These are phyloP conservation scores for Nigrograna mackinnonii DNA, from an alignment of 2,329 filamentous ascomycete species.

Conservation along the genomic window DNA sequence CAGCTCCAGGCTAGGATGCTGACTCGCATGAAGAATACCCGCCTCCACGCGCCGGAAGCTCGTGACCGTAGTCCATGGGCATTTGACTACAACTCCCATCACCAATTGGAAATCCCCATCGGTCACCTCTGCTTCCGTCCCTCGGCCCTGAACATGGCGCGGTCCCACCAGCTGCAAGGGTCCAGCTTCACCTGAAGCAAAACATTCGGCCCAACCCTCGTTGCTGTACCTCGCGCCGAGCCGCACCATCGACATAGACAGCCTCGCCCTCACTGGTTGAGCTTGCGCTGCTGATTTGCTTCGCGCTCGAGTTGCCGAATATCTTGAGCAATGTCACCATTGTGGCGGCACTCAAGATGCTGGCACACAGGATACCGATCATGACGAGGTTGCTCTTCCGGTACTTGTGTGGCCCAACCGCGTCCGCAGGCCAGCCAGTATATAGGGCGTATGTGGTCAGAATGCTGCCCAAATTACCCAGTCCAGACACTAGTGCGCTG, in stretches of 20 bases:
- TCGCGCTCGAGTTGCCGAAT: conserved; percentile 40
- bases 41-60: conserved; percentile 21
- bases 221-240: conserved; percentile 45
- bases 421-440: conserved; percentile 81
- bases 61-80: conserved; percentile 21
- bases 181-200: too few relatives aligned
- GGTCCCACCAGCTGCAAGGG: too few relatives aligned
- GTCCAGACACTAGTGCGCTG: conserved; percentile 80
- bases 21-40: conserved; percentile 25
- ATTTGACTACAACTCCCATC: not conserved
- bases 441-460: conserved; percentile 89
- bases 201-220: conserved; percentile 42
- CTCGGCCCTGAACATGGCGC: too few relatives aligned
- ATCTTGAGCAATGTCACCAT: conserved; percentile 68
- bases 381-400: conserved; percentile 84
- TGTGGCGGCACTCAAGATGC: conserved; percentile 70
- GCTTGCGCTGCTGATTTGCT: conserved; percentile 34
- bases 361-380: conserved; percentile 80
- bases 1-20: conserved; percentile 28
- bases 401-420: conserved; percentile 68
- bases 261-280: conserved; percentile 57
- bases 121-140: too few relatives aligned
- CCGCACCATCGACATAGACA: conserved; percentile 47
- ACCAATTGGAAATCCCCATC: too few relatives aligned
- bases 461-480: conserved; percentile 85